A percentile compares a stretch with the other conserved stretches of the same genome.
Evolutionary conservation across 2,329 filamentous ascomycete species (phyloP).

Genomic region (Fusarium anthophilum): DNA sequence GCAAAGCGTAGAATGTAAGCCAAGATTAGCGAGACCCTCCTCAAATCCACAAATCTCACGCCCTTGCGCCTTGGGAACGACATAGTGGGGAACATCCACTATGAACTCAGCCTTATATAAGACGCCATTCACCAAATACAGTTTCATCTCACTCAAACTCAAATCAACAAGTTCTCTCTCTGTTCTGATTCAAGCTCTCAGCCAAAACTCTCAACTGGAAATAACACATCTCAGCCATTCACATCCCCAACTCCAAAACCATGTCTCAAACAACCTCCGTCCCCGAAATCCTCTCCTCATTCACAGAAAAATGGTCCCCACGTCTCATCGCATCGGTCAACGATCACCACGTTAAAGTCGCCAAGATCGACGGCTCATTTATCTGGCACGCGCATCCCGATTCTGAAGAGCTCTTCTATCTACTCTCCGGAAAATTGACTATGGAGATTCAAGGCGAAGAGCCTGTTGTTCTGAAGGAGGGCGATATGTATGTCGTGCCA

Average conservation of each 20-base stretch:
- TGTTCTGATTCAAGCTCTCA: too few relatives aligned
- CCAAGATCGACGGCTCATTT: slow-evolving; percentile 51
- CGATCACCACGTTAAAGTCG: slow-evolving; percentile 53
- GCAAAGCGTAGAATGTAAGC: neutral
- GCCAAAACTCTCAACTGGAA: rapidly evolving
- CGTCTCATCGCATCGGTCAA: slow-evolving; percentile 48
- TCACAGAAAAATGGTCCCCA: slow-evolving; percentile 45
- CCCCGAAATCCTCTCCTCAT: slow-evolving; percentile 40
- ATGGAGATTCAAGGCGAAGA: slow-evolving; percentile 48
- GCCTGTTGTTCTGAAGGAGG: slow-evolving; percentile 42
- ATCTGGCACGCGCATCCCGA: slow-evolving; percentile 54
- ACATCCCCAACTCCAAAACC: neutral
- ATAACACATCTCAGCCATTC: too few relatives aligned
- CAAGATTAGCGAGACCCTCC: neutral
- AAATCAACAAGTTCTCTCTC: neutral
- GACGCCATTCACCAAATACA: neutral
- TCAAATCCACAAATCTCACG: neutral
- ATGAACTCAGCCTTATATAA: neutral
- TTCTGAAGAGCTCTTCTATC: slow-evolving; percentile 54
- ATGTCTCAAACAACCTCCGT: slow-evolving; percentile 39
- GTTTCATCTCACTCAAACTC: neutral
- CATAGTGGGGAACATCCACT: neutral
- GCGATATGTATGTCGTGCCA: slow-evolving; percentile 49
- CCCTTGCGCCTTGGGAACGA: slow-evolving; percentile 19
- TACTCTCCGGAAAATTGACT: slow-evolving; percentile 47